Base-by-base conservation (phyloP, 805 yeast genomes). In the Candida anglica region DNA sequence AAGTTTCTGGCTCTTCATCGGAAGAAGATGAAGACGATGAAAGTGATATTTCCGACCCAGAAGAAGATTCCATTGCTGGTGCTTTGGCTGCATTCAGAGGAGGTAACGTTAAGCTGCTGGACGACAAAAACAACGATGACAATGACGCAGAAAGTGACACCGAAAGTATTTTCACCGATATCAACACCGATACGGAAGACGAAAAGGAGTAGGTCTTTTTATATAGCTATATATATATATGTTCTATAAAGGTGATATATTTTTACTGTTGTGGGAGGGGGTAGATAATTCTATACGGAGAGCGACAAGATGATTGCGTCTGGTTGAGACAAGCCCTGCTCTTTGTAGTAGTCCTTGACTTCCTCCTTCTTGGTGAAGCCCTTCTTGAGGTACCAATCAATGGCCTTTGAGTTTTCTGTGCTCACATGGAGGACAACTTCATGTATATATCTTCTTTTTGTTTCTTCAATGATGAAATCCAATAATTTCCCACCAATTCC, bases 51-150 rank as follows among this genome's bases (percentile, higher is more conserved):
- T 78, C 82, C 25, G 86, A 77, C 34, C 83, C 87, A 3, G 85
- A 77, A 34, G 89, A 82, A 50, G 89, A 81, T 49, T 67, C 84
- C 2, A 55, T 83, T 41, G 89, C 86, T 8, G 89, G 87, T 26
- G 84, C 86, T 0, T 61, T 83, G 60, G 85, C 87, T 4, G 73
- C 76, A 31, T 53, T 81, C 56, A 73, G 81, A 43, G 91, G 89
- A 18, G 77, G 73, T 27, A 60, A 65, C 6, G 81, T 73, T 9
- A 69, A 70, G 44, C 71, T 62, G 41, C 50, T 34, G 16, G 27
- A 42, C 8, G 37, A 33, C 5, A 46, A 46, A 22, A 47, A 36
- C 14, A 55, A 45, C 7, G 63, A 56, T 19, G 60, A 49, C 20
- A 66, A 58, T 11, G 70, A 58, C 16, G 74, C 66, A 11, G 71